Conservation (phyloP, 2,329 filamentous ascomycete genomes). For the Microascus cirrosus region DNA sequence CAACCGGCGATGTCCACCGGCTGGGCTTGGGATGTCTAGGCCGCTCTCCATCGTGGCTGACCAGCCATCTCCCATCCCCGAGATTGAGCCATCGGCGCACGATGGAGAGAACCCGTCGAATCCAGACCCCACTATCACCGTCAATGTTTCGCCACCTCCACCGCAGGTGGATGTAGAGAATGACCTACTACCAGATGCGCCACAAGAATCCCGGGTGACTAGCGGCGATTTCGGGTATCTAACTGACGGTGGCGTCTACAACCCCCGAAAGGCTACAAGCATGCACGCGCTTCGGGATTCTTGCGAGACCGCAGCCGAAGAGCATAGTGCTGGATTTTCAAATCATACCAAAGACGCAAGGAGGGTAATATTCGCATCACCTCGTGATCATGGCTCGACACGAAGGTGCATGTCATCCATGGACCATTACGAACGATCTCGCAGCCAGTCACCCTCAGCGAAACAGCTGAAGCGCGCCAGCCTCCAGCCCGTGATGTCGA, state of each 20-base stretch:
- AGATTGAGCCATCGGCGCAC: background rate
- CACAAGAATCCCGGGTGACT: background rate
- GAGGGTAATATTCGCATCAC: background rate
- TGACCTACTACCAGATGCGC: background rate
- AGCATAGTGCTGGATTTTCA: background rate
- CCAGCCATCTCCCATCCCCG: conserved; percentile 32
- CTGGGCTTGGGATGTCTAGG: conserved; percentile 33
- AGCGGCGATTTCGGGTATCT: background rate
- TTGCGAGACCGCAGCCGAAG: background rate
- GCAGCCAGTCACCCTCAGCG: conserved; percentile 11
- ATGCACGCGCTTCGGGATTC: conserved; percentile 16
- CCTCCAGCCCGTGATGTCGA: conserved; percentile 4
- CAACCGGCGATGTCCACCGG: conserved; percentile 22
- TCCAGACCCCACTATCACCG: background rate
- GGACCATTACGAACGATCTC: conserved; percentile 13
- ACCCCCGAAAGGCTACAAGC: conserved; percentile 19
- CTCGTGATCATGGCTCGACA: background rate
- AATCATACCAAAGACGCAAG: background rate
- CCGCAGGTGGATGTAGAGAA: background rate
- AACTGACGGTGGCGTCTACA: background rate
- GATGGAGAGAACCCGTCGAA: background rate
- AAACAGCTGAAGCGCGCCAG: conserved; percentile 10
- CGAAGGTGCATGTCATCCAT: conserved; percentile 19
- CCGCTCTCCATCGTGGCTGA: conserved; percentile 44
- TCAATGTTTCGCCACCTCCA: conserved; percentile 2